These are phyloP conservation scores for Fraxinus cuspidata DNA, from an alignment of 257 asterid genomes.

Conservation along the genomic window DNA sequence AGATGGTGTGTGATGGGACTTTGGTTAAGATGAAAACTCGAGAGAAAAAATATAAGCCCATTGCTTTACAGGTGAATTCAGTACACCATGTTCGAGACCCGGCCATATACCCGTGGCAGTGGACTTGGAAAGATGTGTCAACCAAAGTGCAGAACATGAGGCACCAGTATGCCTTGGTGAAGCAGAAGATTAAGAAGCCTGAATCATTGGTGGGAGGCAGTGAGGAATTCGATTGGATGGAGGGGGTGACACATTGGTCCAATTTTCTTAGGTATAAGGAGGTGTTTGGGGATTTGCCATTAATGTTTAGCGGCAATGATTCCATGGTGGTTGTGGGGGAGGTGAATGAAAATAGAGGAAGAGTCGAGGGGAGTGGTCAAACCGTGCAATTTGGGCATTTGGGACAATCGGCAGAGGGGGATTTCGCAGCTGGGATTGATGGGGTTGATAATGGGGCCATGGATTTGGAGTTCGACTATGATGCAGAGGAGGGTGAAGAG, in stretches of 20 bases:
- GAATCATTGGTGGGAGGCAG: constrained; percentile 52
- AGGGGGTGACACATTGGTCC: constrained; percentile 84
- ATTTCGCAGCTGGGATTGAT: constrained; percentile 70
- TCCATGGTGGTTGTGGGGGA: constrained; percentile 48
- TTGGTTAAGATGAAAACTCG: constrained; percentile 88
- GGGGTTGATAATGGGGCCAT: constrained; percentile 79
- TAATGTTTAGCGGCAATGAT: constrained; percentile 44
- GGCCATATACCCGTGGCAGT: constrained; percentile 77
- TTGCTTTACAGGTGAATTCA: constrained; percentile 78
- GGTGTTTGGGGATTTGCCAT: constrained; percentile 81
- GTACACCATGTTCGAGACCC: constrained; percentile 72
- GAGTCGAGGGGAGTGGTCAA: constrained; percentile 63
- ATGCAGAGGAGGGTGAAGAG: constrained; percentile 75
- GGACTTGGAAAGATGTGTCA: constrained; percentile 98
- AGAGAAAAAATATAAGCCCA: constrained; percentile 86
- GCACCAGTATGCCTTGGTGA: constrained; percentile 92
- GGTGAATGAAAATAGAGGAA: constrained; percentile 62
- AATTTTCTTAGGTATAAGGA: constrained; percentile 88
- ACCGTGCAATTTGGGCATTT: constrained; percentile 65
- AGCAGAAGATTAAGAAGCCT: constrained; percentile 86
- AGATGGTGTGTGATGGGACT: constrained; percentile 73
- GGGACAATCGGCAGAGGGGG: constrained; percentile 62
- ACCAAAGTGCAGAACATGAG: constrained; percentile 98
- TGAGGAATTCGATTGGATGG: constrained; percentile 95
- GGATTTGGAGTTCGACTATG: constrained; percentile 82